Base-by-base conservation (phyloP, 805 yeast species). In the Pichia insulana region DNA sequence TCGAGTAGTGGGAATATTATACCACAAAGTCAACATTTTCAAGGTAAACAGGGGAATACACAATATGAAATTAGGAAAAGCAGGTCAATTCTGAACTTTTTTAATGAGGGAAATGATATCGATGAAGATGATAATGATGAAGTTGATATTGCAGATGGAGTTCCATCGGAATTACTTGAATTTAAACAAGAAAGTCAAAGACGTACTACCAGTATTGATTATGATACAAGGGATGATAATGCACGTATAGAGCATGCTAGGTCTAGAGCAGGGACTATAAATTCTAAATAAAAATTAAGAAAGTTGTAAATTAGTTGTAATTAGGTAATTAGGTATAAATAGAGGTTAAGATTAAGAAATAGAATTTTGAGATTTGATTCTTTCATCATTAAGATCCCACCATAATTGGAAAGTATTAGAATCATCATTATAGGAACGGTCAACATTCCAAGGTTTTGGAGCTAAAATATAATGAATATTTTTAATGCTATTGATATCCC, bases 361-460 rank as follows among this genome's bases (percentile, higher is more conserved):
- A n/a, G 15, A 22, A 32, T 32, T 16, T 16, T 19, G 19, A 11
- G 18, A 9, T 6, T 17, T 26, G 18, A 58, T 39, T 42, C 73
- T 50, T 47, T 67, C 60, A 31, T 64, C 63, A 47, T 74, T 68
- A 37, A 69, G 54, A 42, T 58, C 57, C 68, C 73, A 70, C 82
- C 82, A 76, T 48, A 57, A 58, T 13, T 58, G 50, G 50, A 77
- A 77, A 6, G 80, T 73, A 2, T 57, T 64, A 0, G 78, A 67
- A 2, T 61, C 64, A 47, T 72, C 78, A 6, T 56, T 39, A 7
- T 53, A 51, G 16, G 52, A 48, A 16, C 56, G 54, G 3, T 53
- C 44, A 17, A 65, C 67, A 34, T 75, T 70, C 83, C 83, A 76
- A 3, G 83, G 83, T 59, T 76, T 76, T 11, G 82, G 81, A 6